Conservation (phyloP, 2,329 filamentous ascomycete species). For the Calycina herbarum region DNA sequence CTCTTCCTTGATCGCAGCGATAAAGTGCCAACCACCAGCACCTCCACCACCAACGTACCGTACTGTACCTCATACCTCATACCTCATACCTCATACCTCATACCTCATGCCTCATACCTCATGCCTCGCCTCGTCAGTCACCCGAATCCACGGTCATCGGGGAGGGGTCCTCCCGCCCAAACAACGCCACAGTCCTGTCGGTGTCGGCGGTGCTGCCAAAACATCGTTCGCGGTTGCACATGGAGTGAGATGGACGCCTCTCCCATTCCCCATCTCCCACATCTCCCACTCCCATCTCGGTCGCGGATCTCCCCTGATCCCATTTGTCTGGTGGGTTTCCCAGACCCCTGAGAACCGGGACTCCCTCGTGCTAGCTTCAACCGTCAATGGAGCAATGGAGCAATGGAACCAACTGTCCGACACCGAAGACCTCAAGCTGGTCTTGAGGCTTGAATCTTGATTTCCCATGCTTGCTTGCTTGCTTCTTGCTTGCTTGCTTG, state of each 20-base stretch:
- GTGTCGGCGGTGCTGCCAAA: conserved; percentile 7
- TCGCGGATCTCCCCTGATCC: neutral
- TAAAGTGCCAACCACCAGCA: neutral
- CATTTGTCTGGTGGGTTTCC: neutral
- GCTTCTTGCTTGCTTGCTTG: conserved; percentile 9
- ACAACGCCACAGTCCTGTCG: conserved; percentile 7
- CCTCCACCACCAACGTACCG: too few relatives aligned
- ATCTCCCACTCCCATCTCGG: neutral
- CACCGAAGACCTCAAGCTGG: neutral
- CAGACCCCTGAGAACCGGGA: neutral
- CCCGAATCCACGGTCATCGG: neutral
- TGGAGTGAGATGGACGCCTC: neutral
- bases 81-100: too few relatives aligned
- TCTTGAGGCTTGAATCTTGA: conserved; percentile 3
- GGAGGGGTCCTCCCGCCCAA: conserved; percentile 7
- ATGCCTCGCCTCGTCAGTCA: neutral
- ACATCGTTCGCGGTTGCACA: conserved; percentile 1
- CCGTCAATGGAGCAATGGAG: neutral
- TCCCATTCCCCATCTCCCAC: neutral
- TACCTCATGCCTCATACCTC: neutral
- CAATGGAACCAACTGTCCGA: neutral
- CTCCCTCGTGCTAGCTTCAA: neutral
- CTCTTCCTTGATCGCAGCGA: neutral
- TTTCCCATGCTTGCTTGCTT: conserved; percentile 3
- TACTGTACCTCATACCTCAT: neutral